These are phyloP conservation scores for Saccharomyces hybrid DNA, from an alignment of 1,139 yeast species.

Conservation along the genomic window DNA sequence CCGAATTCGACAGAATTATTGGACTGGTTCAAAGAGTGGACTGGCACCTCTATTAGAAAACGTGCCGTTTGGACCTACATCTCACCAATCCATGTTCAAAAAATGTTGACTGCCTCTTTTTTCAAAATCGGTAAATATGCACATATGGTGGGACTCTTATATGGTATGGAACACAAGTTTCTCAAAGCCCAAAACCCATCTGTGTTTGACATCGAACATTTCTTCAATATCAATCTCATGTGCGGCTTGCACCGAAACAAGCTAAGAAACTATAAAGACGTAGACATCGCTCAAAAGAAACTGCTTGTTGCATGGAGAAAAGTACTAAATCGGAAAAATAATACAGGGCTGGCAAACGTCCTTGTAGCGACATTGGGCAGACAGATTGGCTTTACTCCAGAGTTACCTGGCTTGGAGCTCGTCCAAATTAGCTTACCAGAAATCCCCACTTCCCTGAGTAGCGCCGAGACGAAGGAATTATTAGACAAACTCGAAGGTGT, in stretches of 20 bases:
- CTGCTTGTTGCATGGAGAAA: slow-evolving; percentile 19
- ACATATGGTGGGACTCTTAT: slow-evolving; percentile 17
- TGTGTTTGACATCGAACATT: slow-evolving; percentile 24
- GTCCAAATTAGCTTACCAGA: slow-evolving; percentile 12
- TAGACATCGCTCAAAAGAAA: slow-evolving; percentile 16
- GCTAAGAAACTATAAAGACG: slow-evolving; percentile 12
- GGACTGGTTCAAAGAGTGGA: slow-evolving; percentile 29
- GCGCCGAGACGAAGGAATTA: slow-evolving; percentile 14
- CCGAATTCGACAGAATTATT: slow-evolving; percentile 32
- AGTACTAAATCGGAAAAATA: slow-evolving; percentile 13
- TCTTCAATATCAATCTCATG: slow-evolving; percentile 23
- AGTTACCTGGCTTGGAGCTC: neutral
- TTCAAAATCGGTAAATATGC: slow-evolving; percentile 22
- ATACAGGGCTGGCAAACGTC: slow-evolving; percentile 21
- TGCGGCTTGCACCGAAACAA: slow-evolving; percentile 25
- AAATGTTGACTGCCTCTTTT: slow-evolving; percentile 28
- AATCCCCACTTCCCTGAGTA: neutral
- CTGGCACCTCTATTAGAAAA: slow-evolving; percentile 22
- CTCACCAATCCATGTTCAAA: slow-evolving; percentile 27
- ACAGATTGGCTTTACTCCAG: slow-evolving; percentile 14
- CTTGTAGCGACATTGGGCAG: slow-evolving; percentile 16
- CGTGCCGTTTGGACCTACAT: slow-evolving; percentile 27
- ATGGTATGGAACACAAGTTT: slow-evolving; percentile 14
- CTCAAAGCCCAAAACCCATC: slow-evolving; percentile 14
- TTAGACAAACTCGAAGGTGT: slow-evolving; percentile 14